Conservation (phyloP, 2,329 filamentous ascomycete species). For the Nemania sp. region DNA sequence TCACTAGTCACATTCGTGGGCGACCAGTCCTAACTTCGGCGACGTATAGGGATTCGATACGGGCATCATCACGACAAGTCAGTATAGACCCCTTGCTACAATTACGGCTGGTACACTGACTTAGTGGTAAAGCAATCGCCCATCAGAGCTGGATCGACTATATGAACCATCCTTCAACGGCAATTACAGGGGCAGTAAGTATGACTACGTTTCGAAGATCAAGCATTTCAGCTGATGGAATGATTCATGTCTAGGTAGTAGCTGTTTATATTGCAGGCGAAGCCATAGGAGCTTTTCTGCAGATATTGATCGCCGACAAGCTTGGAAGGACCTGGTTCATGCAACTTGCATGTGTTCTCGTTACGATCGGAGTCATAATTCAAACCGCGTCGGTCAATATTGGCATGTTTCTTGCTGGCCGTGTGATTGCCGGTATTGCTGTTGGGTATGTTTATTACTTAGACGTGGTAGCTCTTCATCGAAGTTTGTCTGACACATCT, state of each 20-base stretch:
- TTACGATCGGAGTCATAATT: constrained; percentile 56
- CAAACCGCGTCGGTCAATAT: constrained; percentile 59
- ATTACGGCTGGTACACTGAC: neutral
- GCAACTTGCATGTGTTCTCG: constrained; percentile 56
- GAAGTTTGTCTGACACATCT: neutral
- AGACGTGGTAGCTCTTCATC: too few relatives aligned
- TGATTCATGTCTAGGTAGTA: constrained; percentile 48
- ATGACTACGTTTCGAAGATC: neutral
- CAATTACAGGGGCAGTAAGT: constrained; percentile 49
- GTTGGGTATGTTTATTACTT: constrained; percentile 35
- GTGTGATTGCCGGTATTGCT: constrained; percentile 50
- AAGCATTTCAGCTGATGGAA: neutral
- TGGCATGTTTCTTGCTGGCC: constrained; percentile 56
- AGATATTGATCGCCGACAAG: constrained; percentile 57
- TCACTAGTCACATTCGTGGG: too few relatives aligned
- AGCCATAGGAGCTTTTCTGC: constrained; percentile 55
- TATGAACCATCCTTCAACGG: constrained; percentile 58
- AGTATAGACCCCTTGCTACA: constrained; percentile 27
- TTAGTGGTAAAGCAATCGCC: constrained; percentile 51
- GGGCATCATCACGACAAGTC: constrained; percentile 62
- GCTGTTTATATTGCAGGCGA: constrained; percentile 64
- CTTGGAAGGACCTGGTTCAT: constrained; percentile 58
- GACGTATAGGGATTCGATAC: constrained; percentile 57
- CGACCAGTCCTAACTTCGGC: too few relatives aligned
- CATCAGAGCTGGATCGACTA: constrained; percentile 63